Evolutionary conservation across 768 basidiomycete species (phyloP), one percentile per base, ranked within the genome.

Genomic region (Leccinum barrowsii): DNA sequence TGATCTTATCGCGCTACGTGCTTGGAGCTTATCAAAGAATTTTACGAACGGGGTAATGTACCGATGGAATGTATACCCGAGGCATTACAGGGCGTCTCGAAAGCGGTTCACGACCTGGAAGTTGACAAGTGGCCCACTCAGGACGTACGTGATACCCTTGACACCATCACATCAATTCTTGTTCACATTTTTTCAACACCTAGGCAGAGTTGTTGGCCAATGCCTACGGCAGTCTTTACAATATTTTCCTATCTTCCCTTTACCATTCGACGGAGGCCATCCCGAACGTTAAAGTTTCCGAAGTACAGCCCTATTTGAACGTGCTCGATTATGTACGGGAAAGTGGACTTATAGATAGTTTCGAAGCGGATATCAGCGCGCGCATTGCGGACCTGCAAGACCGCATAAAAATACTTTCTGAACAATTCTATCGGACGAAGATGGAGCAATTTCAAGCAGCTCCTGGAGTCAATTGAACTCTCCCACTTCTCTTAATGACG

Each of bases 51-150:
- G 34, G 87, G 90, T 61, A 87, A 94, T 62, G 92, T 98, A 5
- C 97, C 97, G 2, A 77, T 96, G 68, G 96, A 96, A 67, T 98
- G 97, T 72, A 85, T 98, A 54, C 90, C 90, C 0, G 97, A 98
- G 72, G 96, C 92, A 10, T 73, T 96, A 50, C 81, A 85, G 48
- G 85, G 84, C 57, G 81, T 96, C 19, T 74, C 79, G 19, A 90
- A 89, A 68, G 84, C 86, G 10, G 78, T 86, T 65, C 77, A 82
- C 34, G 92, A 95, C 60, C 81, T 80, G 32, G 84, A 87, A 7
- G 67, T 90, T 2, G 84, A 87, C 19, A 78, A 83, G 47, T 98
- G 97, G 96, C 80, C 90, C 2, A 76, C 75, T 19, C 81, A 83
- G 62, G 96, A 99, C 67, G 93, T 98, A 66, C 67, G 92, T 83